phyloP scores from a whole-genome alignment of 306 rosid species.

The Quercus engelmannii region DNA sequence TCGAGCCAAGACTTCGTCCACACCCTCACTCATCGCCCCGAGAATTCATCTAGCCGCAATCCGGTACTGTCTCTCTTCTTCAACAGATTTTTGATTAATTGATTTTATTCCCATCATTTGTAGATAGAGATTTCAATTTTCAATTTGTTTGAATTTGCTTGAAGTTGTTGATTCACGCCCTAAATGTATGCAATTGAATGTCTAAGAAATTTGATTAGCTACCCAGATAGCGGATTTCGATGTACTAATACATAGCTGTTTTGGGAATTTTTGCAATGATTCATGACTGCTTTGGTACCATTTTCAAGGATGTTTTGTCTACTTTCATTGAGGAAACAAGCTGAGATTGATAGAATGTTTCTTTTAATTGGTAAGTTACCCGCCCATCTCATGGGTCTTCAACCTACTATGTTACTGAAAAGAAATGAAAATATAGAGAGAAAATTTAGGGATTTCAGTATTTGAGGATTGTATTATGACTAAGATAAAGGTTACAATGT shows the following conservation, averaged over 20 bases:
- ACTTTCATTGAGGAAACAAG: neutral
- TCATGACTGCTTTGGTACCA: neutral
- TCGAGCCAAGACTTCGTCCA: slow-evolving; percentile 53
- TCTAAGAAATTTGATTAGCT: neutral
- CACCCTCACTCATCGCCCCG: slow-evolving; percentile 34
- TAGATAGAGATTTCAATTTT: neutral
- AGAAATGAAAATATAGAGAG: no score
- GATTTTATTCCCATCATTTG: neutral
- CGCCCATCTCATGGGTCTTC: no score
- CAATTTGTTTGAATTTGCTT: neutral
- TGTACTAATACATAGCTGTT: neutral
- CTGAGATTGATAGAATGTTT: neutral
- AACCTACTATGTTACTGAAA: no score
- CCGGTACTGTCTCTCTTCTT: slow-evolving; percentile 46
- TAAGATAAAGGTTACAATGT: no score
- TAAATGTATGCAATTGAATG: neutral
- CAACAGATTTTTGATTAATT: neutral
- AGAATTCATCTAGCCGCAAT: slow-evolving; percentile 39
- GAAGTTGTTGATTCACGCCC: neutral
- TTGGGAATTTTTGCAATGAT: neutral
- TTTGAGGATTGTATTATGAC: no score
- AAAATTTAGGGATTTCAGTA: no score
- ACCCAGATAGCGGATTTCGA: neutral
- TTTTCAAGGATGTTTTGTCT: neutral
- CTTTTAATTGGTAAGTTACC: no score